Base-by-base conservation (phyloP, 2,329 filamentous ascomycete genomes). In the Microdochium bolleyi region DNA sequence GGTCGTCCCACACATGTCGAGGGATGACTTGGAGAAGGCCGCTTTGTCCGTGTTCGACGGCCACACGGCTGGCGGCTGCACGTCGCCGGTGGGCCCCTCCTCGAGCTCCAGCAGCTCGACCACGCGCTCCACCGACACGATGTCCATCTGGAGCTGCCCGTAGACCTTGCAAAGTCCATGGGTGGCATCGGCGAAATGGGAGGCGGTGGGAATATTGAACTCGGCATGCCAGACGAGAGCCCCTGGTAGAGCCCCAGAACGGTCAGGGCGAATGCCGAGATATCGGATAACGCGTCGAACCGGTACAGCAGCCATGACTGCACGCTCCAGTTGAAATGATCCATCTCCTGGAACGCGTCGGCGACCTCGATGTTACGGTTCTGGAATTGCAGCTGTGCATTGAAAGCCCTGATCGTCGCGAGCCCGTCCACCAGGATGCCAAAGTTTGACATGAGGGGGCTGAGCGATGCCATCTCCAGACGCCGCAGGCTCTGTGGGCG, bases 281-380 rank as follows among this genome's bases (percentile, higher is more conserved):
- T 65, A 0, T 87, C 87, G 0, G 89, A 89, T 4, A 92, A 70
- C 9, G 75, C 68, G 59, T 89, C 85, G 53, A 94, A 92, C 11
- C 91, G 83, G 62, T 87, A 90, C 65, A 85, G 84, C 2, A 96
- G 76, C 91, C 91, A 96, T 8, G 84, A 83, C 58, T 95, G 89
- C 46, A 95, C 76, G 54, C 85, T 88, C 87, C 91, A 96, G 71
- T 95, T 96, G 70, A 96, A 95, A 66, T 96, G 92, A 62, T 96
- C 92, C 79, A 95, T 94, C 64, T 90, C 90, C 66, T 96, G 92
- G 64, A 96, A 96, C n/a, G 84, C 84, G 63, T 96, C 91, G 0
- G 91, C 89, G 0, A 91, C 90, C 2, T 78, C 73, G 32, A 96
- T 85, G 51, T 95, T 89, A 50, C 85, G 80, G 56, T 84, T 80